Conservation (phyloP, 2,329 filamentous ascomycete genomes). For the Tolypocladium sp. region DNA sequence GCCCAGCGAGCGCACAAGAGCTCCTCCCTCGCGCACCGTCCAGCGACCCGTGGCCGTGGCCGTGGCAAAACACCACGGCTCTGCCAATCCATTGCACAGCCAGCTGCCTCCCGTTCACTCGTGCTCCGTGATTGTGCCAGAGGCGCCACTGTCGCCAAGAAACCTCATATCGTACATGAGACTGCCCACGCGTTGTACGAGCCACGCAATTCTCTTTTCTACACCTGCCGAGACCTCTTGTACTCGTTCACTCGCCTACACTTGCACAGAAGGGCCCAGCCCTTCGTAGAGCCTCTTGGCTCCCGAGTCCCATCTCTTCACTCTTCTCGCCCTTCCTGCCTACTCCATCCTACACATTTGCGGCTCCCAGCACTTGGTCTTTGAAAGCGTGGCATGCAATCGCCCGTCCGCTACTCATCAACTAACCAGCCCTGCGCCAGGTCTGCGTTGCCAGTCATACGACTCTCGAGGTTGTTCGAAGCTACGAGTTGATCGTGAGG, state of each 20-base stretch:
- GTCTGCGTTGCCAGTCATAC: not conserved
- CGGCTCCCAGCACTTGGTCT: not conserved
- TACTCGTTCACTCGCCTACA: not conserved
- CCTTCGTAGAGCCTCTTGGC: not conserved
- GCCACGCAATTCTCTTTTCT: not conserved
- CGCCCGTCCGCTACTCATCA: not conserved
- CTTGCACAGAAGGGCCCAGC: not conserved
- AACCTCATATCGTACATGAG: not conserved
- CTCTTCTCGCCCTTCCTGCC: not conserved
- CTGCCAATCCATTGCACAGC: not conserved
- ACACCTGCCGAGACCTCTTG: not conserved
- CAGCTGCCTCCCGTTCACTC: not conserved
- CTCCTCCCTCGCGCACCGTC: not conserved
- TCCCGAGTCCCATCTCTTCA: too few species aligned
- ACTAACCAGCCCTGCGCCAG: not conserved
- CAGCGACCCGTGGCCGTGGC: not conserved
- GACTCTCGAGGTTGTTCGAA: not conserved
- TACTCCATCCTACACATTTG: not conserved
- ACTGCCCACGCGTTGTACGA: not conserved
- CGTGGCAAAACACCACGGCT: not conserved
- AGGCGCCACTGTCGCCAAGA: not conserved
- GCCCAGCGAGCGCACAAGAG: not conserved
- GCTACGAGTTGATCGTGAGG: not conserved
- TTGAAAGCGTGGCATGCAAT: not conserved
- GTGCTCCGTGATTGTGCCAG: conserved; percentile 1